Percentiles rank a stretch among this genome's conserved stretches.
phyloP scores from a whole-genome alignment of 257 asterid genomes.

The Solanum arcanum region DNA sequence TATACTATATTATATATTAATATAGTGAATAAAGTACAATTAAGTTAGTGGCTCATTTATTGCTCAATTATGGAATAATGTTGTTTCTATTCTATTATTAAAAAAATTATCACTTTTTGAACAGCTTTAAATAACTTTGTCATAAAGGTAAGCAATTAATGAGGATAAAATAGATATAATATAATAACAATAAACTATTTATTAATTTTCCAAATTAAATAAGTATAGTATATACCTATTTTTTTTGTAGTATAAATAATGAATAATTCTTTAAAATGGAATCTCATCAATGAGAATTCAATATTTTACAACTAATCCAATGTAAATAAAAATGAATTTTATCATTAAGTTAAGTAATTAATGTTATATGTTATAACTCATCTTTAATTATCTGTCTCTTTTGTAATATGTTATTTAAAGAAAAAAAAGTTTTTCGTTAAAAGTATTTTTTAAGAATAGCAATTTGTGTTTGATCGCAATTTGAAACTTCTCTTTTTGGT shows the following conservation, averaged over 20 bases:
- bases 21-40: not conserved
- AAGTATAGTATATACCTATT: not conserved
- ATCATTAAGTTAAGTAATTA: not conserved
- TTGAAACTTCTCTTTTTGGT: not conserved
- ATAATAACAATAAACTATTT: not conserved
- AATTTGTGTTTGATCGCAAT: not conserved
- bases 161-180: not conserved
- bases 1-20: too few species aligned
- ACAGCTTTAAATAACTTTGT: not conserved
- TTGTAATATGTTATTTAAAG: not conserved
- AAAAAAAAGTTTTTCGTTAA: not conserved
- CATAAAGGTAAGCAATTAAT: not conserved
- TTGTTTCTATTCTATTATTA: not conserved
- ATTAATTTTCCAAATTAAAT: not conserved
- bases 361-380: not conserved
- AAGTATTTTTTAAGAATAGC: not conserved
- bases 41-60: not conserved
- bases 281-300: not conserved
- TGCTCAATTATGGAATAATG: not conserved
- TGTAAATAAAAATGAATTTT: not conserved
- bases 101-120: not conserved
- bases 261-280: not conserved
- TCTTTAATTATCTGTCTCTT: not conserved
- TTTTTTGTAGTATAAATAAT: not conserved
- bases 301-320: not conserved